Evolutionary conservation across 371 early-diverging fungal genomes (phyloP).

Genomic region (Mucor ambiguus): DNA sequence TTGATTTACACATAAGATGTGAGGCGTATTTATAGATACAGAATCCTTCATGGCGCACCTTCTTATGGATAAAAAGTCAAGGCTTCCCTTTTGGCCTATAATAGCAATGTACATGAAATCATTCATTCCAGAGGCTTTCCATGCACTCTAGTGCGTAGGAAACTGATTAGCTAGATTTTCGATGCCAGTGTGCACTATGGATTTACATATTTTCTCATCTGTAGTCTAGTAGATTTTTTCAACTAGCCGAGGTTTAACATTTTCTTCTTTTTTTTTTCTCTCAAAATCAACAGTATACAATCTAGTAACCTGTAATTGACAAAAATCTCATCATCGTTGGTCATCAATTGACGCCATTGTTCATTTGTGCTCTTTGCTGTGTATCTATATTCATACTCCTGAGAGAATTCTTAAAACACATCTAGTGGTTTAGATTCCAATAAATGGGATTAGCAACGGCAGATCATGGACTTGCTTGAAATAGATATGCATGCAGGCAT

Average conservation of each 20-base stretch:
- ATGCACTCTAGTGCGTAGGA: background rate
- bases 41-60: background rate
- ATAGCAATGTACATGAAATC: background rate
- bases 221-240: too few relatives aligned
- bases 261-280: background rate
- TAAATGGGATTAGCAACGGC: background rate
- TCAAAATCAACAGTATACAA: background rate
- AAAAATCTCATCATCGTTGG: background rate
- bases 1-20: background rate
- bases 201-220: background rate
- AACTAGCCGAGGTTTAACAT: background rate
- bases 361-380: background rate
- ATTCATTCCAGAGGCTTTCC: background rate
- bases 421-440: background rate
- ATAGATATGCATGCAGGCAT: background rate
- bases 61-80: background rate
- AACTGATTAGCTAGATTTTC: background rate
- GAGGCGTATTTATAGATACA: background rate
- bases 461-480: background rate
- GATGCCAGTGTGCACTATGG: background rate
- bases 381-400: background rate
- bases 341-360: background rate
- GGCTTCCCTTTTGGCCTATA: background rate
- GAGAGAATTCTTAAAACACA: background rate
- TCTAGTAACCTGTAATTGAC: background rate